Percentiles rank a stretch among this genome's conserved stretches.
phyloP scores from a whole-genome alignment of 208 protist species.

The Phytomonas sp. region DNA sequence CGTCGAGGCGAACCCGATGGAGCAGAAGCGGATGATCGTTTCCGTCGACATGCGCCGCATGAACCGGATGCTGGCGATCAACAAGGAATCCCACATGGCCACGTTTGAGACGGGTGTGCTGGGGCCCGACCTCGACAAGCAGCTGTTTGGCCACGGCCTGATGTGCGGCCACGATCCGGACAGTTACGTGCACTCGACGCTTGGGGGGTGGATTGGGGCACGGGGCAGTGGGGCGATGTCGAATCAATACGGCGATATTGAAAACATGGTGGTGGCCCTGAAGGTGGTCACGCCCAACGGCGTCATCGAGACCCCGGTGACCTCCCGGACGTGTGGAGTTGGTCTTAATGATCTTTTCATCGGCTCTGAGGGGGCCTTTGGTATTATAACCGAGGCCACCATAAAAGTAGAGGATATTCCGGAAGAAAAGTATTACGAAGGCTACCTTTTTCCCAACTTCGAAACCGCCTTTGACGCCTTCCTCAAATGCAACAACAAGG shows the following conservation, averaged over 20 bases:
- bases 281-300: constrained; percentile 90
- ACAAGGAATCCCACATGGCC: constrained; percentile 78
- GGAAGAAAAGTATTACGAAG: constrained; percentile 73
- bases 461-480: constrained; percentile 80
- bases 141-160: constrained; percentile 80
- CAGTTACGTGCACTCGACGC: constrained; percentile 89
- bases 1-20: constrained; percentile 81
- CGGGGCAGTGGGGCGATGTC: constrained; percentile 92
- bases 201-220: constrained; percentile 94
- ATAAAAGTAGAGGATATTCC: constrained; percentile 87
- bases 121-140: constrained; percentile 85
- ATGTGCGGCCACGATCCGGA: constrained; percentile 92
- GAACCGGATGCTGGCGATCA: constrained; percentile 79
- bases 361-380: constrained; percentile 90
- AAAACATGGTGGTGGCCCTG: constrained; percentile 89
- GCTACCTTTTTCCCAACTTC: constrained; percentile 87
- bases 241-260: constrained; percentile 93
- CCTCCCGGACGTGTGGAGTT: constrained; percentile 74
- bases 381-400: constrained; percentile 90
- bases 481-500: constrained; percentile 70
- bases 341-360: constrained; percentile 90
- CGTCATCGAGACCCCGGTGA: constrained; percentile 73
- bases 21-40: constrained; percentile 83
- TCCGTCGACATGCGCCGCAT: constrained; percentile 92
- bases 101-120: constrained; percentile 88